Evolutionary conservation across 306 rosid species (phyloP).

Genomic region (Lagenaria siceraria): DNA sequence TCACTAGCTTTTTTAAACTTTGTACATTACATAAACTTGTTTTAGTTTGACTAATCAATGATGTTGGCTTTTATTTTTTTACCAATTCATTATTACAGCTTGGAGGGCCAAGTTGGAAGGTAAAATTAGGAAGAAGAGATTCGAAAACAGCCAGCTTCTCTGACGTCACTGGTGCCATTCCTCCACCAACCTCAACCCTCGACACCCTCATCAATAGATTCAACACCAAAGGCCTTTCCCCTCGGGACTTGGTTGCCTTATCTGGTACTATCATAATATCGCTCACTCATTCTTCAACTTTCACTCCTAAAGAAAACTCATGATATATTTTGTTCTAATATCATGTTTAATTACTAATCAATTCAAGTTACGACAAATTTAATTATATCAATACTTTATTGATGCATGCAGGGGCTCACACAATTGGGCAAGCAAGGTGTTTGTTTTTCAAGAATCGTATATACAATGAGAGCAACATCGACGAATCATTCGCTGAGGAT

Average conservation of each 20-base stretch:
- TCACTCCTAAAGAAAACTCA: too few relatives aligned
- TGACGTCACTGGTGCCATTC: constrained; percentile 53
- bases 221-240: constrained; percentile 41
- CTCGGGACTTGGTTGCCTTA: constrained; percentile 63
- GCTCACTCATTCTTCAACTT: too few relatives aligned
- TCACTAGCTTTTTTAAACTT: background rate
- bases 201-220: constrained; percentile 29
- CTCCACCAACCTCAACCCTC: constrained; percentile 39
- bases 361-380: too few relatives aligned
- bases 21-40: background rate
- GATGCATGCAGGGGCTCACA: constrained; percentile 45
- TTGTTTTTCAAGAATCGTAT: constrained; percentile 32
- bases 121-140: constrained; percentile 82
- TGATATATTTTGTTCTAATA: too few relatives aligned
- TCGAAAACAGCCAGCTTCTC: constrained; percentile 45
- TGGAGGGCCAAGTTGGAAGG: constrained; percentile 78
- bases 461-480: constrained; percentile 45
- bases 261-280: constrained; percentile 33
- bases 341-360: background rate
- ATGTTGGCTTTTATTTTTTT: background rate
- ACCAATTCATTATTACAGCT: constrained; percentile 28
- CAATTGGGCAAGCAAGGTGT: constrained; percentile 70
- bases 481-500: constrained; percentile 32
- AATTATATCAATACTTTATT: too few relatives aligned
- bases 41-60: background rate